Percentiles rank a stretch among this genome's conserved stretches.
phyloP scores from a whole-genome alignment of 1,139 yeast genomes.

The Taphrina pruni region DNA sequence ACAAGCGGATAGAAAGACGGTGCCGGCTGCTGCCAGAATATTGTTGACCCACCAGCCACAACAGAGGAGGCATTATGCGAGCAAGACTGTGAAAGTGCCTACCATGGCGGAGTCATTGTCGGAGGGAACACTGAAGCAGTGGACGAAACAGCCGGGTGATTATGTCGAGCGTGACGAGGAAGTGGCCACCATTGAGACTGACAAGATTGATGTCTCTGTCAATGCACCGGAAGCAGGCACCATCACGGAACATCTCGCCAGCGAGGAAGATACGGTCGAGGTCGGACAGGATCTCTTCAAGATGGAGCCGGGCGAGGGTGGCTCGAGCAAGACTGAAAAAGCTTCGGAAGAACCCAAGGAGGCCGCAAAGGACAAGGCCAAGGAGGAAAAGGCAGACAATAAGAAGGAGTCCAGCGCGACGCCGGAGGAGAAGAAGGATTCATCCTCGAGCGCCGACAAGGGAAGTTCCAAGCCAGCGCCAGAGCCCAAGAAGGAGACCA shows the following conservation, averaged over 20 bases:
- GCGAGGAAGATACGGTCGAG: constrained; percentile 89
- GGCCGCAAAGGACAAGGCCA: constrained; percentile 43
- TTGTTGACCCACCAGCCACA: neutral
- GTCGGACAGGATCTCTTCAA: constrained; percentile 93
- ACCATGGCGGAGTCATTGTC: constrained; percentile 99
- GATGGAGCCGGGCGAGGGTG: constrained; percentile 87
- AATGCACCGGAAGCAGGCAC: constrained; percentile 94
- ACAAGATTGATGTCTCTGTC: constrained; percentile 95
- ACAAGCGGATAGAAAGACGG: neutral
- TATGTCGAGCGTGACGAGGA: constrained; percentile 86
- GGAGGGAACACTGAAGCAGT: constrained; percentile 90
- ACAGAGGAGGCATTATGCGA: constrained; percentile 28
- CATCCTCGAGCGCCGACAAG: constrained; percentile 47
- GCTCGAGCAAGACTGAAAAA: constrained; percentile 52
- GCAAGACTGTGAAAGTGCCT: constrained; percentile 72
- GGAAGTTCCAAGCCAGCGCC: constrained; percentile 47
- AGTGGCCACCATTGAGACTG: constrained; percentile 96
- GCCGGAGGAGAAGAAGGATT: constrained; percentile 49
- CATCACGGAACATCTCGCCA: constrained; percentile 78
- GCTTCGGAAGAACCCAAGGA: constrained; percentile 47
- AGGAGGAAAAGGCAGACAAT: constrained; percentile 51
- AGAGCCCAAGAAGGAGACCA: constrained; percentile 24
- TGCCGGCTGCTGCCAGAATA: neutral
- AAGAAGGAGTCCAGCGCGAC: constrained; percentile 49
- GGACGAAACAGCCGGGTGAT: constrained; percentile 79